Evolutionary conservation across 768 basidiomycete species (phyloP), one percentile per base, ranked within the genome.

Genomic region (Brasilioporus rufonigricans): DNA sequence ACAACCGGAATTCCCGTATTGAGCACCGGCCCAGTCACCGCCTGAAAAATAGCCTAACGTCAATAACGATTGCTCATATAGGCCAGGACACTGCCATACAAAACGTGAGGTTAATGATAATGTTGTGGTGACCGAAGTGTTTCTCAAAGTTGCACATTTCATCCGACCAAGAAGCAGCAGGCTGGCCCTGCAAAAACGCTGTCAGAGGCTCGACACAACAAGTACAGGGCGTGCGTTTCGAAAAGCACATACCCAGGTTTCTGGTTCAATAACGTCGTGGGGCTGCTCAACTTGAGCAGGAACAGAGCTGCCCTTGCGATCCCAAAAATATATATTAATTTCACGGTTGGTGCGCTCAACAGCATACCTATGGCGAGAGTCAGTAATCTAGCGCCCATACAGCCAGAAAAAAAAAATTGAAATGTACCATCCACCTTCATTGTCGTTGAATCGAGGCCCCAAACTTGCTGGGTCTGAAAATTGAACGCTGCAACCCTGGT

Each of bases 21-120:
- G 70, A 38, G 61, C 52, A 32, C 83, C 82, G 4, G 84, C 85
- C 78, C 78, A 85, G 58, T 80, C 79, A 40, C 83, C 84, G 70
- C 82, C 83, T 84, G 45, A 21, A 41, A 45, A 4, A 6, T 18
- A 40, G 14, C 12, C n/a, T n/a, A 40, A 40, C 3, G 38, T 64
- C 41, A 56, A 23, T 6, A 5, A 35, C 12, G 19, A 35, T 18
- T 14, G n/a, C 29, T 47, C 53, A 53, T 27, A 44, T 5, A 26
- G 19, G 24, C 31, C 8, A 51, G 39, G 11, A 19, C 21, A 48
- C 27, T 7, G 70, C 39, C 82, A 61, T 58, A 86, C 87, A 87
- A 63, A 88, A 81, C 2, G 85, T 83, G 53, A 87, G 75, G 56
- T 76, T 66, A 57, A 76, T 69, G 39, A 74, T 55, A 13, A 76